Conservation (phyloP, 148 eudicot species). For the Camellia sinensis region DNA sequence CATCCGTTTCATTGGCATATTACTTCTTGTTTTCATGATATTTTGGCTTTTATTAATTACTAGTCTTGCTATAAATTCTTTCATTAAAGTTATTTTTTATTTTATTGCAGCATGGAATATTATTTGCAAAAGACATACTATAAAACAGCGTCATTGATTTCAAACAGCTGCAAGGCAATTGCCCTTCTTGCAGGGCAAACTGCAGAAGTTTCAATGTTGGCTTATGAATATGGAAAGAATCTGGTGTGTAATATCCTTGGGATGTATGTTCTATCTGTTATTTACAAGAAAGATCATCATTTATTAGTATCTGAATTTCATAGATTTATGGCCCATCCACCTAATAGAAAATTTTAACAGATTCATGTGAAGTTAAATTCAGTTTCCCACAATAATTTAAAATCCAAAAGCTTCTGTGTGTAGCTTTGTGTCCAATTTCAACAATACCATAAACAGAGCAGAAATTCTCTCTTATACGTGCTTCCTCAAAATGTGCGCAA, state of each 20-base stretch:
- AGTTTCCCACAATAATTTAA: too few relatives aligned
- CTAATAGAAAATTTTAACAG: too few relatives aligned
- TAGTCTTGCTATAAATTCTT: not conserved
- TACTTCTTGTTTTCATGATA: not conserved
- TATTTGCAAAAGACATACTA: slow-evolving; percentile 91
- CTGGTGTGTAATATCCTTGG: slow-evolving; percentile 48
- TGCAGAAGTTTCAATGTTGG: slow-evolving; percentile 75
- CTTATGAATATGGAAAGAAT: slow-evolving; percentile 89
- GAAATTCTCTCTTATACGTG: not conserved
- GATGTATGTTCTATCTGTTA: not conserved
- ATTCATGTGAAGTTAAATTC: too few relatives aligned
- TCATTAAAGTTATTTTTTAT: not conserved
- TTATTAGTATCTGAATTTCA: too few relatives aligned
- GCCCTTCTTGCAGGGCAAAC: slow-evolving; percentile 94
- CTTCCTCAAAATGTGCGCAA: not conserved
- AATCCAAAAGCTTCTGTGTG: too few relatives aligned
- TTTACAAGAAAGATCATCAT: too few relatives aligned
- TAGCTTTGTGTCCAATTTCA: not conserved
- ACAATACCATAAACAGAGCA: not conserved
- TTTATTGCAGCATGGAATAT: slow-evolving; percentile 72
- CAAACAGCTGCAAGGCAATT: slow-evolving; percentile 95
- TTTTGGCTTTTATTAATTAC: not conserved
- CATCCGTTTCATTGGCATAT: not conserved
- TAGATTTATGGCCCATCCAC: too few relatives aligned
- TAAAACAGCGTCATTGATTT: slow-evolving; percentile 89